phyloP scores from a whole-genome alignment of 768 basidiomycete species.

The Dendrothele bispora region DNA sequence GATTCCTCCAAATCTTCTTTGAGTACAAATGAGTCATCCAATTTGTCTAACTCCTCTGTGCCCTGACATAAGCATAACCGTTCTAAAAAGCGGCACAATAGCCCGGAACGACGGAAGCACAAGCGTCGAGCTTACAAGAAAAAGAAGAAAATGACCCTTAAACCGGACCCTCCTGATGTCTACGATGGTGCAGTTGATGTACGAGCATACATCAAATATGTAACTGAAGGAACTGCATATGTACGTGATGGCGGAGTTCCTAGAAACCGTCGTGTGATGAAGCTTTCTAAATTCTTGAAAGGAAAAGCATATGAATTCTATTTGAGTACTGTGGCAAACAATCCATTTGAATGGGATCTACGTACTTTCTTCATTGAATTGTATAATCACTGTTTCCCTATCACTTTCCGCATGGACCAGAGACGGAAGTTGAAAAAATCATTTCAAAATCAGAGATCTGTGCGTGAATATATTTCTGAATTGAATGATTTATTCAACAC shows the following conservation, averaged over 20 bases:
- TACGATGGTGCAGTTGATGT: constrained; percentile 5
- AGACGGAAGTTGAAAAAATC: constrained; percentile 6
- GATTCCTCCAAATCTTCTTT: too few species aligned
- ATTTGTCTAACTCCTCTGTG: too few species aligned
- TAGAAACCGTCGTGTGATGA: constrained; percentile 1
- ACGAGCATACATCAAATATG: not conserved
- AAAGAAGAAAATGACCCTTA: not conserved
- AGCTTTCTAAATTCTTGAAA: not conserved
- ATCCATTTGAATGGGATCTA: constrained; percentile 3
- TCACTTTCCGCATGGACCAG: constrained; percentile 25
- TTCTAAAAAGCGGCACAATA: too few species aligned
- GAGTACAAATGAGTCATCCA: too few species aligned
- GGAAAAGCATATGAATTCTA: constrained; percentile 3
- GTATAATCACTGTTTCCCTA: constrained; percentile 3
- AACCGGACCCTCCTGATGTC: constrained; percentile 4
- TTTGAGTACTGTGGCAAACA: not conserved
- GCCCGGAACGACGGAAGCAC: too few species aligned
- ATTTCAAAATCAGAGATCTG: constrained; percentile 18
- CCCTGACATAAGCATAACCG: too few species aligned
- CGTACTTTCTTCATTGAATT: not conserved
- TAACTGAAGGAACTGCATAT: constrained; percentile 5
- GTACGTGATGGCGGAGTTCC: constrained; percentile 4
- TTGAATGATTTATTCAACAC: constrained; percentile 16
- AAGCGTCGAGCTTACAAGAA: too few species aligned
- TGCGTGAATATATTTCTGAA: constrained; percentile 30